phyloP scores from a whole-genome alignment of 116 monocot genomes.

The Cymodocea nodosa region DNA sequence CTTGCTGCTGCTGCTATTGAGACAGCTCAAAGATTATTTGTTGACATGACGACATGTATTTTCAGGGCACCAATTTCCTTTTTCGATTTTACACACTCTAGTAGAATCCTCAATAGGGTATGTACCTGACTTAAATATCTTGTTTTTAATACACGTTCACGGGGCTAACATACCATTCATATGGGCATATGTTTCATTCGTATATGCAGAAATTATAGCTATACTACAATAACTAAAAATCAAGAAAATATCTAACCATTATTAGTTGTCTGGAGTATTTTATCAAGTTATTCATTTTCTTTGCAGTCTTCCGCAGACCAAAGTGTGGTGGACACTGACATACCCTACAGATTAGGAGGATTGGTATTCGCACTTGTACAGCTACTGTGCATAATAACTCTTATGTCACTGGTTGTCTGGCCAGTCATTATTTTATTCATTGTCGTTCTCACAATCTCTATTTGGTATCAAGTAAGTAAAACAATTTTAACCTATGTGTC shows the following conservation, averaged over 20 bases:
- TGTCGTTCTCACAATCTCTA: slow-evolving; percentile 40
- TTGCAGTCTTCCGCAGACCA: slow-evolving; percentile 75
- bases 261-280: too few relatives aligned
- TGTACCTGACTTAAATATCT: slow-evolving; percentile 1
- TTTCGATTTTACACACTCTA: slow-evolving; percentile 68
- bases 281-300: not conserved
- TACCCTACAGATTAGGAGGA: slow-evolving; percentile 82
- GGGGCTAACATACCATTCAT: too few relatives aligned
- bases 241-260: too few relatives aligned
- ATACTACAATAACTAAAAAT: too few relatives aligned
- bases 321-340: slow-evolving; percentile 67
- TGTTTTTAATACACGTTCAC: too few relatives aligned
- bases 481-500: not conserved
- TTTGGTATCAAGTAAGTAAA: slow-evolving; percentile 60
- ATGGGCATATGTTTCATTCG: too few relatives aligned
- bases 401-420: slow-evolving; percentile 77
- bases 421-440: slow-evolving; percentile 53
- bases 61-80: slow-evolving; percentile 64
- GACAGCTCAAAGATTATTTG: slow-evolving; percentile 65
- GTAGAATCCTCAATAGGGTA: slow-evolving; percentile 78
- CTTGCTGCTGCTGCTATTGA: slow-evolving; percentile 53
- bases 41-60: slow-evolving; percentile 39
- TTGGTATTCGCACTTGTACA: slow-evolving; percentile 71
- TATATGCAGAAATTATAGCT: too few relatives aligned
- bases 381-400: slow-evolving; percentile 60